Evolutionary conservation across 1,284 basidiomycete species (phyloP).

Genomic region (Sphagnurus paluster): DNA sequence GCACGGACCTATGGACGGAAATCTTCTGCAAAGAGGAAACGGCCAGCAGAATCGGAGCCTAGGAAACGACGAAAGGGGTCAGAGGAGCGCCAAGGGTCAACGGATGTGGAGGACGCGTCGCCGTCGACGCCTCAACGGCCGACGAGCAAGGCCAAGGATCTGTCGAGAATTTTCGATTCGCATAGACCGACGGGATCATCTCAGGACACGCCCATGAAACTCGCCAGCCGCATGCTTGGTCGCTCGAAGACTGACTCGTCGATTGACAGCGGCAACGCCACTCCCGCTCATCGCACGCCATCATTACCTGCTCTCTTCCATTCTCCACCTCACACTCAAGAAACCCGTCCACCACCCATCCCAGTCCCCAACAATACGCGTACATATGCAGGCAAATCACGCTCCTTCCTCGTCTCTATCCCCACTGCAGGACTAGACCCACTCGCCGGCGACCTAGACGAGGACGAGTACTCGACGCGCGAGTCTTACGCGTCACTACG

Average conservation of each 20-base stretch:
- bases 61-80: conserved; percentile 33
- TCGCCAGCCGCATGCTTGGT: conserved; percentile 47
- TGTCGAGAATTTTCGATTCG: conserved; percentile 39
- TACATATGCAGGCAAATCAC: conserved; percentile 74
- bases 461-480: conserved; percentile 55
- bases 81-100: conserved; percentile 11
- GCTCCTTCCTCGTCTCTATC: conserved; percentile 68
- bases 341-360: conserved; percentile 22
- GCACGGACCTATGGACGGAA: conserved; percentile 45
- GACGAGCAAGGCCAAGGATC: conserved; percentile 27
- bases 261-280: conserved; percentile 32
- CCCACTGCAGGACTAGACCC: no score
- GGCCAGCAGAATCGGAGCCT: conserved; percentile 11
- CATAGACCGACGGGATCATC: conserved; percentile 26
- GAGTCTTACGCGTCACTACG: conserved; percentile 73
- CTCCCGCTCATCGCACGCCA: conserved; percentile 32
- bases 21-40: conserved; percentile 32
- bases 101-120: conserved; percentile 18
- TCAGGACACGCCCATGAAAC: conserved; percentile 36
- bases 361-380: conserved; percentile 40
- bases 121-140: conserved; percentile 8
- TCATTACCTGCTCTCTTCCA: conserved; percentile 35
- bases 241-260: conserved; percentile 59
- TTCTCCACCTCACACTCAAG: conserved; percentile 18
- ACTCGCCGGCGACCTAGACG: conserved; percentile 29